These are phyloP conservation scores for Daldinia concentrica DNA, from an alignment of 495 filamentous ascomycete genomes.

Conservation along the genomic window DNA sequence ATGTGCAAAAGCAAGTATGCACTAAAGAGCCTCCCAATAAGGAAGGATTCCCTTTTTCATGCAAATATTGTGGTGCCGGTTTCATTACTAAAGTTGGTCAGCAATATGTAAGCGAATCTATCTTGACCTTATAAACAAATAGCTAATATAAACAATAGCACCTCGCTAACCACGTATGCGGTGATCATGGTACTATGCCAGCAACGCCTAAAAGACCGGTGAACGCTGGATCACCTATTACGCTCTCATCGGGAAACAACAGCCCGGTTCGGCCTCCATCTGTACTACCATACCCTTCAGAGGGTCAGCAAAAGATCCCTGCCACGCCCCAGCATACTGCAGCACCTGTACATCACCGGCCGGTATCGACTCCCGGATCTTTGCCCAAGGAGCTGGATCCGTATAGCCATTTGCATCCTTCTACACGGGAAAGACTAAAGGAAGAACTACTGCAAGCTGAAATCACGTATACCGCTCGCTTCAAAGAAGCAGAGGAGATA, in stretches of 20 bases:
- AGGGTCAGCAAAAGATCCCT: not conserved
- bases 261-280: constrained; percentile 23
- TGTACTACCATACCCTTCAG: not conserved
- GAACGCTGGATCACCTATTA: constrained; percentile 33
- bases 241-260: constrained; percentile 31
- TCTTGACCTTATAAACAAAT: not conserved
- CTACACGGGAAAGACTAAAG: constrained; percentile 41
- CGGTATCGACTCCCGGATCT: constrained; percentile 6
- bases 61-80: constrained; percentile 52
- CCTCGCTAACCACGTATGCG: constrained; percentile 48
- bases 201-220: constrained; percentile 29
- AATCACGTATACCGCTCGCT: constrained; percentile 48
- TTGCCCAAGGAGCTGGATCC: constrained; percentile 44
- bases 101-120: constrained; percentile 46
- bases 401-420: constrained; percentile 50
- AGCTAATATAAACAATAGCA: constrained; percentile 46
- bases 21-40: constrained; percentile 41
- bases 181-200: constrained; percentile 35
- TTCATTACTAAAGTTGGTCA: constrained; percentile 48
- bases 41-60: constrained; percentile 48
- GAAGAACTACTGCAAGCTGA: constrained; percentile 54
- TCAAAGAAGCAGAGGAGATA: constrained; percentile 51
- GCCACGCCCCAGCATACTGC: constrained; percentile 11
- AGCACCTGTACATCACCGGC: constrained; percentile 18
- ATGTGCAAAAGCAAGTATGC: constrained; percentile 52